phyloP scores from a whole-genome alignment of 2,329 filamentous ascomycete genomes.

The Dactylella cylindrospora region DNA sequence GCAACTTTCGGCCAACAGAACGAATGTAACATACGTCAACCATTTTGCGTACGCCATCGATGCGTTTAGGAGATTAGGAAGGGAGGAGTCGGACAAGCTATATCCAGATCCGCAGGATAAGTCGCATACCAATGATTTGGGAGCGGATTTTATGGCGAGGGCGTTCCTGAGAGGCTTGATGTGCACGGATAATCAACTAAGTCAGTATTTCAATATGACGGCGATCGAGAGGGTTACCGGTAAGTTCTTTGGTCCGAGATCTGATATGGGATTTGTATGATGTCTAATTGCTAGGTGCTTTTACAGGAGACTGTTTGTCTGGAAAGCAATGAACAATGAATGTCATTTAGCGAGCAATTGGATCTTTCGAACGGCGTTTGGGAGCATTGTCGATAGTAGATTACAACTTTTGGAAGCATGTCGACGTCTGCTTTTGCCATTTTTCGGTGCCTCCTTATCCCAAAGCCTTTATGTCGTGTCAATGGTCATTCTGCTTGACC shows the following conservation, averaged over 20 bases:
- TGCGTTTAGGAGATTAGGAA: slow-evolving; percentile 9
- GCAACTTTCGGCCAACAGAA: background rate
- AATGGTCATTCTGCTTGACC: no score
- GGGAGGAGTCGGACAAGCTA: slow-evolving; percentile 10
- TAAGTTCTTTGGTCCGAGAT: slow-evolving; percentile 9
- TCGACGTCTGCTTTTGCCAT: no score
- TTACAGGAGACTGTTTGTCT: slow-evolving; percentile 16
- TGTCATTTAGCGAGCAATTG: no score
- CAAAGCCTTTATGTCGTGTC: no score
- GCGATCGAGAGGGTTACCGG: slow-evolving; percentile 9
- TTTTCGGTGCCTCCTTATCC: no score
- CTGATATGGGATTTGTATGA: background rate
- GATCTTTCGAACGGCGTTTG: no score
- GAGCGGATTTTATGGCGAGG: slow-evolving; percentile 24
- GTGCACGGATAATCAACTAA: slow-evolving; percentile 7
- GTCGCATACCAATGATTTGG: slow-evolving; percentile 17
- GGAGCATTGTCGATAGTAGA: no score
- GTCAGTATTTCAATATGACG: slow-evolving; percentile 8
- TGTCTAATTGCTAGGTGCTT: slow-evolving; percentile 10
- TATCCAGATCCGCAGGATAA: slow-evolving; percentile 12
- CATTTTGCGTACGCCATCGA: slow-evolving; percentile 26
- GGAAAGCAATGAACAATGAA: background rate
- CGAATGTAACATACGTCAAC: slow-evolving; percentile 7
- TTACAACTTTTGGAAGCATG: no score
- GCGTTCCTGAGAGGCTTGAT: slow-evolving; percentile 18